Conservation (phyloP, 768 basidiomycete species). For the Trametes cingulata region DNA sequence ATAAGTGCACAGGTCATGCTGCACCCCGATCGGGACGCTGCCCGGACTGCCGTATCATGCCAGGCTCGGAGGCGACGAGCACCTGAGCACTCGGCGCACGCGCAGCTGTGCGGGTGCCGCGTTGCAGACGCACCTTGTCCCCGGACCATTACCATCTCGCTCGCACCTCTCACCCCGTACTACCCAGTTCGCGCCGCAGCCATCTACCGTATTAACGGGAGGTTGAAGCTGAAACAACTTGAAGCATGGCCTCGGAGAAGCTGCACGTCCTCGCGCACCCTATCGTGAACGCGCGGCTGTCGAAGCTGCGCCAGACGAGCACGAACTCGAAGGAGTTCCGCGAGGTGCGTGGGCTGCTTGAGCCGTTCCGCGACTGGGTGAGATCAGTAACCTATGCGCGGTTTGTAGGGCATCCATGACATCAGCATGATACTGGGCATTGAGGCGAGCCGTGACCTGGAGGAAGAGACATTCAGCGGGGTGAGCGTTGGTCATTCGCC, state of each 20-base stretch:
- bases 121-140: conserved; percentile 5
- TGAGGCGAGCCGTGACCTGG: conserved; percentile 73
- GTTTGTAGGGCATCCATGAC: conserved; percentile 62
- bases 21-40: conserved; percentile 9
- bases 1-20: conserved; percentile 5
- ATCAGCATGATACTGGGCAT: conserved; percentile 81
- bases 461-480: conserved; percentile 61
- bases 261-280: conserved; percentile 68
- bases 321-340: conserved; percentile 77
- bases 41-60: conserved; percentile 9
- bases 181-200: too few relatives aligned
- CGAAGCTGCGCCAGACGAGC: conserved; percentile 61
- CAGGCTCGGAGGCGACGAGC: conserved; percentile 4
- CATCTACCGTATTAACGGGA: too few relatives aligned
- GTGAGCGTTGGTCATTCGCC: conserved; percentile 43
- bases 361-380: neutral
- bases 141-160: conserved; percentile 4
- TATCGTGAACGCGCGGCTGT: conserved; percentile 70
- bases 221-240: too few relatives aligned
- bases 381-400: neutral
- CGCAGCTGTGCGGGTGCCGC: conserved; percentile 1
- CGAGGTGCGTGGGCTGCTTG: conserved; percentile 47
- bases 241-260: conserved; percentile 35
- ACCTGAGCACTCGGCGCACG: neutral
- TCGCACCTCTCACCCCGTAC: neutral